phyloP scores from a whole-genome alignment of 345 rosid species.

The Eucalyptus sp. region DNA sequence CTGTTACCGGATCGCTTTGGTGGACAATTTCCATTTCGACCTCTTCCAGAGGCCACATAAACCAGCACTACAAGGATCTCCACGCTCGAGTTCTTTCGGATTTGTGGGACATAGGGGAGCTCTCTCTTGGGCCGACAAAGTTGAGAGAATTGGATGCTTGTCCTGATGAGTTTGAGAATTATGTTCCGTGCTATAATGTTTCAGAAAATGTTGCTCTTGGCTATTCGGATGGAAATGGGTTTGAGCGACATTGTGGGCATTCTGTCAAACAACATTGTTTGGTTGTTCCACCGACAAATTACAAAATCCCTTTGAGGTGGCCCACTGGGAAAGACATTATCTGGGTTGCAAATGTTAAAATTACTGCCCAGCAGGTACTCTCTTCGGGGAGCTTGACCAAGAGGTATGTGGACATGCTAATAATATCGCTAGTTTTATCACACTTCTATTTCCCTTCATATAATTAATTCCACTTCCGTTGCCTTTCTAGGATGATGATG shows the following conservation, averaged over 20 bases:
- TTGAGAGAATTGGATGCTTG: conserved; percentile 76
- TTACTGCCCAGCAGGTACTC: conserved; percentile 86
- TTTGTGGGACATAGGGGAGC: conserved; percentile 85
- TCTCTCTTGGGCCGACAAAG: conserved; percentile 65
- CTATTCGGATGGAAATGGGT: conserved; percentile 33
- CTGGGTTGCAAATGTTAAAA: conserved; percentile 82
- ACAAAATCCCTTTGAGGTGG: conserved; percentile 92
- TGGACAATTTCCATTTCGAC: conserved; percentile 83
- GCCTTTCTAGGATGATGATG: conserved; percentile 80
- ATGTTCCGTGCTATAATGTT: conserved; percentile 79
- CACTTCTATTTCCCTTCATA: background rate
- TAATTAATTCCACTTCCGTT: background rate
- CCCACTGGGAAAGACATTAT: conserved; percentile 92
- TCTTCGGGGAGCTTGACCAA: conserved; percentile 94
- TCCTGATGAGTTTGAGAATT: conserved; percentile 50
- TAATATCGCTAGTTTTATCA: background rate
- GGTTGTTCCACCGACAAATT: conserved; percentile 59
- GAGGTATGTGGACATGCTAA: conserved; percentile 34
- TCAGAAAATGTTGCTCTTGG: conserved; percentile 52
- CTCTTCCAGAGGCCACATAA: conserved; percentile 57
- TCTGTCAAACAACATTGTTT: conserved; percentile 50
- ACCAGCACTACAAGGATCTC: conserved; percentile 70
- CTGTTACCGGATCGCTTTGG: conserved; percentile 82
- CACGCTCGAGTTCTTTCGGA: conserved; percentile 88
- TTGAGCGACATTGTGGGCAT: conserved; percentile 56